Conservation (phyloP, 192 early-diverging fungal species). For the Linderina pennispora region DNA sequence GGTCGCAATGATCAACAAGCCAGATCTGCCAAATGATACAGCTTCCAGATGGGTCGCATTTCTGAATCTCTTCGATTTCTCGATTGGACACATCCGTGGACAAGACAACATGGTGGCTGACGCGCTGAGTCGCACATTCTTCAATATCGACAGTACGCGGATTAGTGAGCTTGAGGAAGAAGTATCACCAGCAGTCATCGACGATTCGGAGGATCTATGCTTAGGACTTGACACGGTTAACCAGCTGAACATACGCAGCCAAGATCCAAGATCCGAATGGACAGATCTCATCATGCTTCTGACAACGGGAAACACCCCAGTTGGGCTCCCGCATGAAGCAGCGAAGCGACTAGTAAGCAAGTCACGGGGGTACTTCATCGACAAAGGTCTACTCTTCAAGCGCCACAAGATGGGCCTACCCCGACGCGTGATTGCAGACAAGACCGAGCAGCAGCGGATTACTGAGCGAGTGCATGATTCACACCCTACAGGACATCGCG, state of each 20-base stretch:
- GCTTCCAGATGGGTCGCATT: not conserved
- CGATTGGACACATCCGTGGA: constrained; percentile 2
- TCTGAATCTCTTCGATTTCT: constrained; percentile 1
- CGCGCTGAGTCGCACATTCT: not conserved
- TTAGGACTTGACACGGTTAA: not conserved
- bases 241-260: not conserved
- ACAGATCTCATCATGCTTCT: not conserved
- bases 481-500: constrained; percentile 2
- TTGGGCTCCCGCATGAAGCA: not conserved
- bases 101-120: not conserved
- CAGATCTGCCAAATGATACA: constrained; percentile 1
- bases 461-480: not conserved
- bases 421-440: not conserved
- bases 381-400: not conserved
- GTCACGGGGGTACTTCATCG: not conserved
- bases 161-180: no score
- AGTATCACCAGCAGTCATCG: not conserved
- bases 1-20: constrained; percentile 6
- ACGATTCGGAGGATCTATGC: not conserved
- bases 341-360: not conserved
- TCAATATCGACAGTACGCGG: no score
- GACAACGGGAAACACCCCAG: not conserved
- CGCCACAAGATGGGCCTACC: not conserved
- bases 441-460: not conserved
- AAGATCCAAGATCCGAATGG: not conserved